Percentiles rank a stretch among this genome's conserved stretches.
Conservation (phyloP, 768 basidiomycete genomes). For the Trametes sanguinea region DNA sequence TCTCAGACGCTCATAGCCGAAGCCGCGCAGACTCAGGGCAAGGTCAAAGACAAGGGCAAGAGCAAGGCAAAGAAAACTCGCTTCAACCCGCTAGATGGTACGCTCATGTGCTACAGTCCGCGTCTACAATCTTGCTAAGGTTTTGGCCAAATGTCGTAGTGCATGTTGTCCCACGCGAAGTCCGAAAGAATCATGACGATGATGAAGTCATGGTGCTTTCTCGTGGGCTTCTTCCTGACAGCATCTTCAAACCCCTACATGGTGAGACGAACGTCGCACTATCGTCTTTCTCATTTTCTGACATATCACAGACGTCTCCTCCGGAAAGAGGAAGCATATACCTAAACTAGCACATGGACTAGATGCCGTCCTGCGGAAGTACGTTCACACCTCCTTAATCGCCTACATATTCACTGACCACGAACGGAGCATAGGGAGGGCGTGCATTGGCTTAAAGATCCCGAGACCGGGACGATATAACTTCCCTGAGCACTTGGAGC, state of each 20-base stretch:
- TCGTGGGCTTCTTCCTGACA: not conserved
- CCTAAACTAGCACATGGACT: conserved; percentile 66
- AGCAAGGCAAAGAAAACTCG: not conserved
- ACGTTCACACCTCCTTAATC: not conserved
- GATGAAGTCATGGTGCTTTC: not conserved
- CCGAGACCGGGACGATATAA: conserved; percentile 84
- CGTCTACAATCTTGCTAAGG: too few species aligned
- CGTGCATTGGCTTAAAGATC: conserved; percentile 87
- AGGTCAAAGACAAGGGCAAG: not conserved
- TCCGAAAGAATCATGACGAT: too few species aligned
- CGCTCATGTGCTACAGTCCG: too few species aligned
- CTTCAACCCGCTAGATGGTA: too few species aligned
- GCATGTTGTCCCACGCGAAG: not conserved
- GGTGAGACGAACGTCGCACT: not conserved
- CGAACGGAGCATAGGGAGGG: conserved; percentile 63
- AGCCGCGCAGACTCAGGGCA: too few species aligned
- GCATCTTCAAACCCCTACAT: conserved; percentile 2
- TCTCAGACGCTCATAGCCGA: too few species aligned
- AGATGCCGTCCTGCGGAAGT: conserved; percentile 78
- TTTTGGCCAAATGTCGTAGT: too few species aligned
- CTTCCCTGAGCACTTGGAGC: conserved; percentile 70
- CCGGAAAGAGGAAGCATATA: conserved; percentile 49
- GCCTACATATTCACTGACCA: not conserved
- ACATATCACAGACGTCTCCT: conserved; percentile 43
- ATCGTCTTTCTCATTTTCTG: not conserved